A percentile compares a stretch with the other conserved stretches of the same genome.
phyloP scores from a whole-genome alignment of 768 basidiomycete genomes.

The Postia placenta region DNA sequence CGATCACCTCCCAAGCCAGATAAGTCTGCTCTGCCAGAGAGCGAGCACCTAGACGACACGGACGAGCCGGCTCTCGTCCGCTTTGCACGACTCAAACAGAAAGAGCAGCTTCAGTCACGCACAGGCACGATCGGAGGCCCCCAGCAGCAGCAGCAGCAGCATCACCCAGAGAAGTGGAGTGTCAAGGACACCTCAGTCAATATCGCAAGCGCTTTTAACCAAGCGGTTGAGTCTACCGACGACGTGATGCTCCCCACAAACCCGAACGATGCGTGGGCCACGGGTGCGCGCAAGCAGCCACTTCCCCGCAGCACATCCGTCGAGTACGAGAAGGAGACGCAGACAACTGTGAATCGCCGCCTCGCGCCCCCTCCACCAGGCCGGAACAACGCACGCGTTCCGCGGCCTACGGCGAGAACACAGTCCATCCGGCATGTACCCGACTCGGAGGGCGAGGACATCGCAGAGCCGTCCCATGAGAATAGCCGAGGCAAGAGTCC shows the following conservation, averaged over 20 bases:
- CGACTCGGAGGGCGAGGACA: constrained; percentile 64
- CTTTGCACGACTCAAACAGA: constrained; percentile 41
- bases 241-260: constrained; percentile 29
- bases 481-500: constrained; percentile 61
- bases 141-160: constrained; percentile 6
- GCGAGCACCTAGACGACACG: constrained; percentile 37
- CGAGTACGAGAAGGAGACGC: constrained; percentile 68
- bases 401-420: constrained; percentile 50
- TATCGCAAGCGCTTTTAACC: constrained; percentile 74
- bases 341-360: constrained; percentile 47
- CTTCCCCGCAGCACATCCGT: constrained; percentile 74
- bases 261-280: constrained; percentile 64
- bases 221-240: constrained; percentile 43
- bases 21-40: constrained; percentile 26
- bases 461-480: constrained; percentile 13
- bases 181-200: constrained; percentile 85
- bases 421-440: constrained; percentile 53
- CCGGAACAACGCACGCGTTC: constrained; percentile 22
- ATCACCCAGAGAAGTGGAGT: constrained; percentile 60
- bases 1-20: constrained; percentile 54
- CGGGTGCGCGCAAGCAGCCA: constrained; percentile 41
- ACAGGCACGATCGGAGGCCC: constrained; percentile 6
- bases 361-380: constrained; percentile 58
- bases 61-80: constrained; percentile 40
- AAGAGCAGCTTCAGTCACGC: constrained; percentile 27